Base-by-base conservation (phyloP, 176 grass and related monocot species). In the Phyllostachys edulis region DNA sequence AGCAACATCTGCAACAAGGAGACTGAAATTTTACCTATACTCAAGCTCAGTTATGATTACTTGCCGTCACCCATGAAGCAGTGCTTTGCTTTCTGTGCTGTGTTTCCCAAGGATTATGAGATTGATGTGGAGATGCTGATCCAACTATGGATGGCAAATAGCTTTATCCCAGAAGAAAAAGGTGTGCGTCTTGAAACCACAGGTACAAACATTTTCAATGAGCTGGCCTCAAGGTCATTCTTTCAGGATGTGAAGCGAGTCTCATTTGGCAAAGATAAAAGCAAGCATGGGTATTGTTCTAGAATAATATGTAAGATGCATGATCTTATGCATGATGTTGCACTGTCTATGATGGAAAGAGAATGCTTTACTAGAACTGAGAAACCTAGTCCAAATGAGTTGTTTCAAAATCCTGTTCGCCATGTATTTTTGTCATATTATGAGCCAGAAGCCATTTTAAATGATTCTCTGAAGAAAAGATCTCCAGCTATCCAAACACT, bases 91-190 rank as follows among this genome's bases (percentile, higher is more conserved):
- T 38, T 46, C 17, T 79, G 78, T 51, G 41, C 78, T 16, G 27
- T 69, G 50, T 86, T 86, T 63, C 20, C 61, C 18, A 71, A 63
- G 26, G 21, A 80, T 59, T 57, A 82, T 8, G 71, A 18, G 17
- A 69, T 64, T 54, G 32, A 79, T 36, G 77, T 67, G 7, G 36
- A 81, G 0, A 59, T 11, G 57, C 3, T 81, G 7, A 87, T 87
- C 14, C 60, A 59, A 3, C 5, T 87, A 2, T 86, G 85, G 77
- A 87, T 87, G 60, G 77, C 77, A 9, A 87, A 87, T 75, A 59
- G 60, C 4, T 75, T 67, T 42, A 59, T 81, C 5, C 34, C 49
- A 1, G 67, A 42, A 1, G 5, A 88, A 38, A 4, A 4, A 46
- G 12, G 1, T 18, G 15, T 52, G 1, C 9, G 5, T 5, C 38